Evolutionary conservation across 1,284 basidiomycete genomes (phyloP).

Genomic region (Fomitopsis betulina): DNA sequence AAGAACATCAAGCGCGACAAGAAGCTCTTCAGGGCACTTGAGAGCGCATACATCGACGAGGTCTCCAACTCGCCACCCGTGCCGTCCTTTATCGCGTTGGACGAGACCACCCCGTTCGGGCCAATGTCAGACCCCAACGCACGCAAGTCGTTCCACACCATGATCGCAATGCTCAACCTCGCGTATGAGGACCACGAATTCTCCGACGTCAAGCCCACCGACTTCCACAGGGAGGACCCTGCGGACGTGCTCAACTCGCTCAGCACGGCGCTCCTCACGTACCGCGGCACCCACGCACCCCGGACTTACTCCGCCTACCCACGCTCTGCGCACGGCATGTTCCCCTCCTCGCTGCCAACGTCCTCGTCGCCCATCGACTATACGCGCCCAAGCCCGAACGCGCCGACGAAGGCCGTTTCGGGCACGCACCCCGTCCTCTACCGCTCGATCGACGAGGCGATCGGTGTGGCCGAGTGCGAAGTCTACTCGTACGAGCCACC

Average conservation of each 20-base stretch:
- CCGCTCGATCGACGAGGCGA: conserved; percentile 85
- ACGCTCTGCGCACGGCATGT: conserved; percentile 66
- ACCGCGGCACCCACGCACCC: conserved; percentile 60
- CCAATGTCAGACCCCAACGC: conserved; percentile 72
- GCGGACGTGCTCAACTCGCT: conserved; percentile 77
- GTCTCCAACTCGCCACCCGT: conserved; percentile 65
- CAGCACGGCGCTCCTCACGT: conserved; percentile 72
- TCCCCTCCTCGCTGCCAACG: conserved; percentile 66
- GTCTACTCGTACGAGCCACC: conserved; percentile 95
- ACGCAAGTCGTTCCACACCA: conserved; percentile 87
- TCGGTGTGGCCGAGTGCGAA: conserved; percentile 89
- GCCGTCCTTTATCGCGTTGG: conserved; percentile 63
- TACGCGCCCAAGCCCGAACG: conserved; percentile 54
- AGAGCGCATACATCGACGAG: conserved; percentile 80
- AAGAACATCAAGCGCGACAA: conserved; percentile 97
- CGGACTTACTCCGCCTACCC: conserved; percentile 81
- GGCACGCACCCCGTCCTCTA: conserved; percentile 80
- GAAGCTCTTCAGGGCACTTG: conserved; percentile 91
- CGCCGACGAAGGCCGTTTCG: conserved; percentile 41
- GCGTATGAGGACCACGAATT: conserved; percentile 99
- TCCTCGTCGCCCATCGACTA: conserved; percentile 61
- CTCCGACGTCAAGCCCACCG: conserved; percentile 85
- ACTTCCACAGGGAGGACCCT: conserved; percentile 85
- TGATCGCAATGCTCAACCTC: conserved; percentile 95
- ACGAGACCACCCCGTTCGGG: conserved; percentile 76